Conservation (phyloP, 345 rosid species). For the Eucalyptus leucophloia region DNA sequence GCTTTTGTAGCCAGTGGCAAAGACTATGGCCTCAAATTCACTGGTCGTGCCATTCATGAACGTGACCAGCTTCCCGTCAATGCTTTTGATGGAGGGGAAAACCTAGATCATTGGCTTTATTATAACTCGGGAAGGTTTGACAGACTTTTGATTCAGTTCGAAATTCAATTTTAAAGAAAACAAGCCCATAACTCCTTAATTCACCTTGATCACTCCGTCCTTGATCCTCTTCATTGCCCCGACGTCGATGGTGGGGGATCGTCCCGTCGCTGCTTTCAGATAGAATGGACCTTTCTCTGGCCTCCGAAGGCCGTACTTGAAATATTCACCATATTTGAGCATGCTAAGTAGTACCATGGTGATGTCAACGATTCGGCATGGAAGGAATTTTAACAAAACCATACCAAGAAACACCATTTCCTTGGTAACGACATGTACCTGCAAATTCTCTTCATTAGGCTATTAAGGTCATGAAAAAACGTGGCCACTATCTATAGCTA, state of each 20-base stretch:
- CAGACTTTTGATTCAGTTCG: neutral
- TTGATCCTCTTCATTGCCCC: conserved; percentile 22
- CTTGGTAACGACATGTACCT: conserved; percentile 4
- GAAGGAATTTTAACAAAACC: neutral
- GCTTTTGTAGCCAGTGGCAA: conserved; percentile 50
- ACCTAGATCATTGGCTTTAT: neutral
- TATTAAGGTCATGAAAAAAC: neutral
- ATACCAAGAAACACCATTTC: conserved; percentile 5
- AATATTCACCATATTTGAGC: neutral
- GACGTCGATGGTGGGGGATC: conserved; percentile 41
- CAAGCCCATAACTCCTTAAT: too few species aligned
- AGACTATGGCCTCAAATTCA: conserved; percentile 23
- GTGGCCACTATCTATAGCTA: neutral
- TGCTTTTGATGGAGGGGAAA: conserved; percentile 8
- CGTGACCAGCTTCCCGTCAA: conserved; percentile 5
- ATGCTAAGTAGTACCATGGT: neutral
- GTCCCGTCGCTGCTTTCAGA: conserved; percentile 15
- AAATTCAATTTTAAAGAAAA: neutral
- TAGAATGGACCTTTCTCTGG: conserved; percentile 28
- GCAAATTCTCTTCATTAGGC: neutral
- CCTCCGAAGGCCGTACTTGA: conserved; percentile 21
- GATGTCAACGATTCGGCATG: neutral
- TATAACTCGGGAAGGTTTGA: neutral
- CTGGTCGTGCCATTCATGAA: conserved; percentile 10
- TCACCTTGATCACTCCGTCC: conserved; percentile 18